A percentile compares a stretch with the other conserved stretches of the same genome.
phyloP scores from a whole-genome alignment of 1,139 yeast genomes.

The Dujonia santamariae region DNA sequence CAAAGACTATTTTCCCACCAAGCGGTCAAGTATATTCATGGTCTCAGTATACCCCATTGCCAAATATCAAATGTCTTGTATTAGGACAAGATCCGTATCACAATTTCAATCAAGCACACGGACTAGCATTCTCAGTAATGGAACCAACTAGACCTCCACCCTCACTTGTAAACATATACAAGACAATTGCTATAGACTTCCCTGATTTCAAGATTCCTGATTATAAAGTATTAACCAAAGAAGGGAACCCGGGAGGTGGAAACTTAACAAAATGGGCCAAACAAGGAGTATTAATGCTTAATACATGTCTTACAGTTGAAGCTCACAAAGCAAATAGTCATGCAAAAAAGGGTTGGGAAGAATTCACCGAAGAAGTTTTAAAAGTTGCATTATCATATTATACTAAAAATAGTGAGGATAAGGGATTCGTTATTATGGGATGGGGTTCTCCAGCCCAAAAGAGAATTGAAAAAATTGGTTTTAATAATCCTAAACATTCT shows the following conservation, averaged over 20 bases:
- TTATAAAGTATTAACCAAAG: slow-evolving; percentile 25
- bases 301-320: slow-evolving; percentile 86
- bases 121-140: slow-evolving; percentile 87
- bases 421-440: slow-evolving; percentile 74
- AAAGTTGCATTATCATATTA: slow-evolving; percentile 41
- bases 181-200: slow-evolving; percentile 68
- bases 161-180: slow-evolving; percentile 82
- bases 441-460: slow-evolving; percentile 97
- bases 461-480: slow-evolving; percentile 46
- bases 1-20: slow-evolving; percentile 73
- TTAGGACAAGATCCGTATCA: slow-evolving; percentile 98
- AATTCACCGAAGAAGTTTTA: slow-evolving; percentile 74
- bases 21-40: slow-evolving; percentile 80
- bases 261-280: slow-evolving; percentile 81
- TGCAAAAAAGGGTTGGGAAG: slow-evolving; percentile 90
- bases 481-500: slow-evolving; percentile 27
- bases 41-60: slow-evolving; percentile 83
- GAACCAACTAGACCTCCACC: slow-evolving; percentile 90
- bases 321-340: slow-evolving; percentile 96
- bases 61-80: slow-evolving; percentile 69
- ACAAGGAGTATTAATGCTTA: slow-evolving; percentile 84
- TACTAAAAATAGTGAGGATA: slow-evolving; percentile 20
- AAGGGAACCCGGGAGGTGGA: slow-evolving; percentile 49
- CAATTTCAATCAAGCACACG: slow-evolving; percentile 91
- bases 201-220: slow-evolving; percentile 64